Evolutionary conservation across 805 yeast genomes (phyloP).

Genomic region (Zygoascus tannicola): DNA sequence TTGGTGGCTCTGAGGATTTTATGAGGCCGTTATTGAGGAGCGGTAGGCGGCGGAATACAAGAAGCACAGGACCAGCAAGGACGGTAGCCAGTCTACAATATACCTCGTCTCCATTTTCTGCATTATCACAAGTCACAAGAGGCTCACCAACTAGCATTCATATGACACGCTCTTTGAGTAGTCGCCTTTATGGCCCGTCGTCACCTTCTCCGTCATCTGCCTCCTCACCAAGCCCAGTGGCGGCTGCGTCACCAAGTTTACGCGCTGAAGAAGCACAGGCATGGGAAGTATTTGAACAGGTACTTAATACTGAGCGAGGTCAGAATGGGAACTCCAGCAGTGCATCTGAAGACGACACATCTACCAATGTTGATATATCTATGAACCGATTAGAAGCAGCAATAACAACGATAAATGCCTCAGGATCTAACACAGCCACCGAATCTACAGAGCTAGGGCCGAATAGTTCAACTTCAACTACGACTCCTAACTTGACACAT

Average conservation of each 20-base stretch:
- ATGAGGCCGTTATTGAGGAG: neutral
- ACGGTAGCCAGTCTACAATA: neutral
- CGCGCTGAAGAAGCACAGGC: conserved; percentile 23
- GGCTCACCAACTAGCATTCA: neutral
- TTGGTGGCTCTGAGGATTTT: neutral
- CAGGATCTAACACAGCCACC: neutral
- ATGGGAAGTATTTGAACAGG: conserved; percentile 26
- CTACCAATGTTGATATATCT: neutral
- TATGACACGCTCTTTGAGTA: neutral
- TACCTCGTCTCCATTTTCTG: too few relatives aligned
- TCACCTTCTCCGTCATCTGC: neutral
- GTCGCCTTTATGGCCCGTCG: neutral
- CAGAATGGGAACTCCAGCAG: neutral
- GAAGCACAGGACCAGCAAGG: neutral
- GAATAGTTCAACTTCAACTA: neutral
- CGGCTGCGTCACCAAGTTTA: neutral
- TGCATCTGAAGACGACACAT: neutral
- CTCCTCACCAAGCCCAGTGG: neutral
- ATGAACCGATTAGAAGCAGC: neutral
- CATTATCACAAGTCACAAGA: neutral
- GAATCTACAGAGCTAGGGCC: neutral
- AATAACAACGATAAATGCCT: neutral
- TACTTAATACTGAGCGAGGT: conserved; percentile 10
- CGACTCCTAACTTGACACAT: neutral
- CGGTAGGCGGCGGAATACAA: neutral